Conservation (phyloP, 2,329 filamentous ascomycete genomes). For the Colletotrichum neosansevieriae region DNA sequence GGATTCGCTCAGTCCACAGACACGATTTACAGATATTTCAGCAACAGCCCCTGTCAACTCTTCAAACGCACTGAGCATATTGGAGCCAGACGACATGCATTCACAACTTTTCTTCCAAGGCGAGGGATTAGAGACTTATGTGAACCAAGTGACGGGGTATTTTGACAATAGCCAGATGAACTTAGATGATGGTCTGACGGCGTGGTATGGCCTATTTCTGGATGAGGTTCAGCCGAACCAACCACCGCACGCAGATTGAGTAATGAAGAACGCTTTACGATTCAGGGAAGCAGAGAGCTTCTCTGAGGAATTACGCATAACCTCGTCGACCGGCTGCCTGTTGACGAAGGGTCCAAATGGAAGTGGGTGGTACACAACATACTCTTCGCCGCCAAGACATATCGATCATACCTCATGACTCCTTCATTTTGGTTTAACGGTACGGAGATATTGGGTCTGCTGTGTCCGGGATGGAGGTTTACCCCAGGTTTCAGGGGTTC, state of each 20-base stretch:
- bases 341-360: no score
- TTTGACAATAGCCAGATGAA: constrained; percentile 34
- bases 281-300: no score
- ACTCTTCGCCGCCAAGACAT: no score
- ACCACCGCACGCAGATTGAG: background rate
- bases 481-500: no score
- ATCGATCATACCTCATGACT: no score
- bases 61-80: constrained; percentile 2
- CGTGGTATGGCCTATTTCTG: constrained; percentile 40
- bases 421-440: no score
- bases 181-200: constrained; percentile 39
- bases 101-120: constrained; percentile 27
- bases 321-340: no score
- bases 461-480: background rate
- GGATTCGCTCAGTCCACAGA: background rate
- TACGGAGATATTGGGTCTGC: no score
- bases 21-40: background rate
- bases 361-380: no score
- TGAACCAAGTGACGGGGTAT: constrained; percentile 40
- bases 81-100: constrained; percentile 9
- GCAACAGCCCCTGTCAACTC: background rate
- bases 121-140: constrained; percentile 38
- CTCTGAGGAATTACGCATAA: no score
- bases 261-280: background rate
- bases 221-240: constrained; percentile 31